phyloP scores from a whole-genome alignment of 495 filamentous ascomycete species.

The Neurospora sp. region DNA sequence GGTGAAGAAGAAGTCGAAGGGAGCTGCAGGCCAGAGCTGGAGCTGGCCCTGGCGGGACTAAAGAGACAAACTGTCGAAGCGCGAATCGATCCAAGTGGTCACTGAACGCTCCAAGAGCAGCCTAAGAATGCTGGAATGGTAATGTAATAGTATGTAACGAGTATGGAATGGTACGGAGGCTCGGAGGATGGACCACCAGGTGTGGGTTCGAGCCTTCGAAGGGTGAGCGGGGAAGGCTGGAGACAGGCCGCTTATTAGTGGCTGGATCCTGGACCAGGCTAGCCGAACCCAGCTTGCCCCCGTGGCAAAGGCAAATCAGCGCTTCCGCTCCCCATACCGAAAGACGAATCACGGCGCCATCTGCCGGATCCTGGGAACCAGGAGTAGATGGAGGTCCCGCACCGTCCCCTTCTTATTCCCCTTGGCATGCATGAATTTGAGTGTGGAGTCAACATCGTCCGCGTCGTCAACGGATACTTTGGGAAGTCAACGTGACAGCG shows the following conservation, averaged over 20 bases:
- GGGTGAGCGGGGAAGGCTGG: constrained; percentile 17
- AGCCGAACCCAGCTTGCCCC: constrained; percentile 16
- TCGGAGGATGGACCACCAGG: neutral
- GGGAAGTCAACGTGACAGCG: neutral
- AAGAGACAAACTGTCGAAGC: constrained; percentile 1
- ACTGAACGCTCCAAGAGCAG: neutral
- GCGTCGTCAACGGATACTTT: neutral
- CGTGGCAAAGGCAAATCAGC: constrained; percentile 17
- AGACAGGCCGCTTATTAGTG: constrained; percentile 16
- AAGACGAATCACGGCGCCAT: neutral
- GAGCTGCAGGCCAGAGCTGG: neutral
- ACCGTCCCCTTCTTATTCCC: neutral
- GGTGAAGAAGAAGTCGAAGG: neutral
- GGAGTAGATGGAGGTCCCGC: neutral
- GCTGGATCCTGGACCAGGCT: constrained; percentile 14
- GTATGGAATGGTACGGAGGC: neutral
- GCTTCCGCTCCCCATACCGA: constrained; percentile 1
- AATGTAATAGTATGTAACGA: neutral
- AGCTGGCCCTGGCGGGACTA: neutral
- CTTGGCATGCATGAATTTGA: neutral
- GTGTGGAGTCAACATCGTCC: neutral
- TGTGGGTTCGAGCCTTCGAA: constrained; percentile 5
- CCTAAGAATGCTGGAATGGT: neutral
- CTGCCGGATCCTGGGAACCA: neutral
- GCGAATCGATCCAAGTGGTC: neutral